A percentile compares a stretch with the other conserved stretches of the same genome.
phyloP scores from a whole-genome alignment of 2,329 filamentous ascomycete species.

The Monilinia aucupariae region DNA sequence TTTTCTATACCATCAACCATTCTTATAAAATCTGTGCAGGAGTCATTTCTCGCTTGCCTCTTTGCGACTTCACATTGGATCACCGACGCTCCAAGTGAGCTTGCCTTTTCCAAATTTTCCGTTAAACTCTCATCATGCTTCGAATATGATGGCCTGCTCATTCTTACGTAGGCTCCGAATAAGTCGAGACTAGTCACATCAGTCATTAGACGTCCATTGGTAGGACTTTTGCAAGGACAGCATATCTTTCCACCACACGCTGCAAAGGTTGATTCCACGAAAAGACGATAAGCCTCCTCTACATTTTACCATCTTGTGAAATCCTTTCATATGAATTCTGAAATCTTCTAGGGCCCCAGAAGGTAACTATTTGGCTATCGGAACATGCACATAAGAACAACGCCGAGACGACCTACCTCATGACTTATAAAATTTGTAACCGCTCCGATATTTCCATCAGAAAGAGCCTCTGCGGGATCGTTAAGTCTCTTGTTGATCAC shows the following conservation, averaged over 20 bases:
- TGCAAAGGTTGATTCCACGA: background rate
- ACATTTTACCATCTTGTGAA: conserved; percentile 1
- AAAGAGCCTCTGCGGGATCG: background rate
- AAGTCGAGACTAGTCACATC: conserved; percentile 1
- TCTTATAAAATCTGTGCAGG: conserved; percentile 6
- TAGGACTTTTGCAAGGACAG: background rate
- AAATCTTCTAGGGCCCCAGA: background rate
- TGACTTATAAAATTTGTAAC: conserved; percentile 8
- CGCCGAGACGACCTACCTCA: background rate
- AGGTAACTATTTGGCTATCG: background rate
- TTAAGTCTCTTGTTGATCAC: background rate
- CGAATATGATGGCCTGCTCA: conserved; percentile 5
- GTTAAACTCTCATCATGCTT: background rate
- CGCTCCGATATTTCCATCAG: conserved; percentile 2
- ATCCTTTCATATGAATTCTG: background rate
- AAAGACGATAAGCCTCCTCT: background rate
- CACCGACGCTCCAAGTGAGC: background rate
- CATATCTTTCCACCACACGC: background rate
- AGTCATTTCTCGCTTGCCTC: background rate
- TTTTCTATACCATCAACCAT: conserved; percentile 9
- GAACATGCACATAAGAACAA: background rate
- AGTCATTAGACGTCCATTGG: background rate
- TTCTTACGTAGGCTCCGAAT: conserved; percentile 8
- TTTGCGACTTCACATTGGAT: background rate
- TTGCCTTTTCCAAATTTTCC: background rate